Evolutionary conservation across 2,329 filamentous ascomycete species (phyloP).

Genomic region (Fusarium sambucinum): DNA sequence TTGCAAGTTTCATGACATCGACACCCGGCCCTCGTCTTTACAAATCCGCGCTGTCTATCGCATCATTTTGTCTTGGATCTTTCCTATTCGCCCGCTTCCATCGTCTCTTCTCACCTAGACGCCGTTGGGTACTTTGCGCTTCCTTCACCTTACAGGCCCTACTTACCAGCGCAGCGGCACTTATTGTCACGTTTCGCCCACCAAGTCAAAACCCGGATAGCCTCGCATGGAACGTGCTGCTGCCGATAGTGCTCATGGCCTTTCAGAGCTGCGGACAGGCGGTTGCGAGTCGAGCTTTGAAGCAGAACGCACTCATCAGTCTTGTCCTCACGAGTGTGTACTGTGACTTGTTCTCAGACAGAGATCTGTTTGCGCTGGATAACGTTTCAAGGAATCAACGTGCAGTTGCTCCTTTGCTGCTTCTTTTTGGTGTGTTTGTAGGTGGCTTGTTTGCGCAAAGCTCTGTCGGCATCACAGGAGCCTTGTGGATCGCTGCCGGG

Average conservation of each 20-base stretch:
- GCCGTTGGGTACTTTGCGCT: constrained; percentile 73
- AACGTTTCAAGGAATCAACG: constrained; percentile 65
- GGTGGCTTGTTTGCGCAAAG: constrained; percentile 64
- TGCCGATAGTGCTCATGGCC: constrained; percentile 76
- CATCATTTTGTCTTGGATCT: constrained; percentile 78
- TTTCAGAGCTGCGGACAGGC: constrained; percentile 85
- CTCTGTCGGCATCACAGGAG: constrained; percentile 61
- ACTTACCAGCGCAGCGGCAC: constrained; percentile 64
- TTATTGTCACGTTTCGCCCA: constrained; percentile 63
- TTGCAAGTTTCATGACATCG: constrained; percentile 39
- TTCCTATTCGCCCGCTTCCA: constrained; percentile 78
- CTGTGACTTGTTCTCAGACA: constrained; percentile 81
- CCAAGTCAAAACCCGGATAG: constrained; percentile 55
- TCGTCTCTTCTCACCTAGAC: constrained; percentile 67
- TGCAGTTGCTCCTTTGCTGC: constrained; percentile 61
- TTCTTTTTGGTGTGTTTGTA: constrained; percentile 62
- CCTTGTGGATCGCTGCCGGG: constrained; percentile 68
- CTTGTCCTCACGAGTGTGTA: constrained; percentile 86
- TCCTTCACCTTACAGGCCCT: constrained; percentile 67
- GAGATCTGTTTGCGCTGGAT: constrained; percentile 57
- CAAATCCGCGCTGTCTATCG: constrained; percentile 70
- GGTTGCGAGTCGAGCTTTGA: constrained; percentile 76
- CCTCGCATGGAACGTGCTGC: constrained; percentile 69
- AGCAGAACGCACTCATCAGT: constrained; percentile 77
- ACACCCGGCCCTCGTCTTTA: constrained; percentile 65